Percentiles rank a stretch among this genome's conserved stretches.
These are phyloP conservation scores for Exophiala sp. DNA, from an alignment of 2,329 filamentous ascomycete species.

Conservation along the genomic window DNA sequence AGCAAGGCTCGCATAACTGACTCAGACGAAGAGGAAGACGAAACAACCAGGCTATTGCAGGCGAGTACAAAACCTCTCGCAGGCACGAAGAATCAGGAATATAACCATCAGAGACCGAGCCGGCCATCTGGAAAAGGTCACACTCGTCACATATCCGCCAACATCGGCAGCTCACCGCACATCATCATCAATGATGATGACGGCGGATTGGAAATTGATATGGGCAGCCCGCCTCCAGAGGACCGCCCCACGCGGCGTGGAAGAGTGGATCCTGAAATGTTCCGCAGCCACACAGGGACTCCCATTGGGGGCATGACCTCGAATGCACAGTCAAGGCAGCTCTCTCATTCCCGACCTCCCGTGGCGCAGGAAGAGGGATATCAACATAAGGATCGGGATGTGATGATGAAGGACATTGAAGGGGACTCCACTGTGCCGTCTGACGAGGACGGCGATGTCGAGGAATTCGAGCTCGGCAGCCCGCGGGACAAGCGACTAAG, in stretches of 20 bases:
- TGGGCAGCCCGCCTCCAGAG: conserved; percentile 42
- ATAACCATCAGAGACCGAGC: not conserved
- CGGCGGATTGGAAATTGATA: conserved; percentile 44
- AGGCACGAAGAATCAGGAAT: not conserved
- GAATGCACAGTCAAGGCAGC: conserved; percentile 1
- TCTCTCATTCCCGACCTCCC: not conserved
- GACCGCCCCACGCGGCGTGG: conserved; percentile 24
- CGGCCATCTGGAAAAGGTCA: conserved; percentile 7
- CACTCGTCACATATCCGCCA: conserved; percentile 18
- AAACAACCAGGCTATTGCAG: conserved; percentile 3
- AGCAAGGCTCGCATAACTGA: conserved; percentile 23
- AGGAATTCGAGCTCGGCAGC: conserved; percentile 35
- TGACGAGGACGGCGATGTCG: conserved; percentile 43
- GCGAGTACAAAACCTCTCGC: conserved; percentile 1
- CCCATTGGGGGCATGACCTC: conserved; percentile 14
- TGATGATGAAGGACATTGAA: conserved; percentile 36
- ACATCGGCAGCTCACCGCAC: conserved; percentile 30
- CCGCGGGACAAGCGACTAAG: conserved; percentile 13
- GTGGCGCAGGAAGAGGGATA: not conserved
- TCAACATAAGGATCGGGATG: conserved; percentile 16
- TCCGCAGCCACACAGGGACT: conserved; percentile 24
- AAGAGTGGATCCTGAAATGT: conserved; percentile 21
- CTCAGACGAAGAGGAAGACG: conserved; percentile 20
- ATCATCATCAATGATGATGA: conserved; percentile 40
- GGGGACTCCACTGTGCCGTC: conserved; percentile 29